Conservation (phyloP, 2,329 filamentous ascomycete genomes). For the Cladobotryum protrusum region DNA sequence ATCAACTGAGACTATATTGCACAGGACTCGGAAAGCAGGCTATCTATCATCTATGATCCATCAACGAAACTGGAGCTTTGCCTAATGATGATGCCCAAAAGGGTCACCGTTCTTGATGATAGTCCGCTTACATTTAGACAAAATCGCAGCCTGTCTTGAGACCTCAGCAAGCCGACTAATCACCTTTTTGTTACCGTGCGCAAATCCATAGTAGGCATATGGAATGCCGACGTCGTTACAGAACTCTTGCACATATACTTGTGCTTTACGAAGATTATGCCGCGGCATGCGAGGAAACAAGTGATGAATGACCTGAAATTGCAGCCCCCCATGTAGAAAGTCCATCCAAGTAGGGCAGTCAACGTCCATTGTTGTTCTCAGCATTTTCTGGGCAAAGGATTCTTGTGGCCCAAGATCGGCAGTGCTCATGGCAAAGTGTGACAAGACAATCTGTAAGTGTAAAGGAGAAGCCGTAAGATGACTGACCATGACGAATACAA, state of each 20-base stretch:
- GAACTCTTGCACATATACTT: conserved; percentile 26
- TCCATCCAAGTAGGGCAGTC: conserved; percentile 67
- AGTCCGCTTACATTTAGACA: conserved; percentile 9
- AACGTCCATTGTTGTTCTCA: conserved; percentile 68
- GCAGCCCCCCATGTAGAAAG: conserved; percentile 64
- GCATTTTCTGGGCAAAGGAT: conserved; percentile 62
- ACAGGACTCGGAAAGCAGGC: no score
- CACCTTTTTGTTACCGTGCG: conserved; percentile 11
- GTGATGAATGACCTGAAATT: conserved; percentile 68
- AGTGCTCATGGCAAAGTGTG: conserved; percentile 67
- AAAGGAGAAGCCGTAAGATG: conserved; percentile 62
- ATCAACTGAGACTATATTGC: no score
- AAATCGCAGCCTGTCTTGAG: conserved; percentile 10
- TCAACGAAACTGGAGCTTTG: no score
- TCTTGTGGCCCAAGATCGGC: conserved; percentile 57
- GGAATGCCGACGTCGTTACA: conserved; percentile 12
- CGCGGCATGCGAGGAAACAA: conserved; percentile 62
- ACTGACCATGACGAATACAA: conserved; percentile 57
- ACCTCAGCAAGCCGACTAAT: conserved; percentile 13
- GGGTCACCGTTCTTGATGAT: not conserved
- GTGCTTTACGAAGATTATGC: conserved; percentile 58
- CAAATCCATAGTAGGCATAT: conserved; percentile 11
- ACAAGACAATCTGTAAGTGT: conserved; percentile 66
- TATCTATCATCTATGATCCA: no score
- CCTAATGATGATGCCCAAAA: not conserved